A percentile compares a stretch with the other conserved stretches of the same genome.
Evolutionary conservation across 148 eudicot genomes (phyloP).

Genomic region (Dysphania ambrosioides): DNA sequence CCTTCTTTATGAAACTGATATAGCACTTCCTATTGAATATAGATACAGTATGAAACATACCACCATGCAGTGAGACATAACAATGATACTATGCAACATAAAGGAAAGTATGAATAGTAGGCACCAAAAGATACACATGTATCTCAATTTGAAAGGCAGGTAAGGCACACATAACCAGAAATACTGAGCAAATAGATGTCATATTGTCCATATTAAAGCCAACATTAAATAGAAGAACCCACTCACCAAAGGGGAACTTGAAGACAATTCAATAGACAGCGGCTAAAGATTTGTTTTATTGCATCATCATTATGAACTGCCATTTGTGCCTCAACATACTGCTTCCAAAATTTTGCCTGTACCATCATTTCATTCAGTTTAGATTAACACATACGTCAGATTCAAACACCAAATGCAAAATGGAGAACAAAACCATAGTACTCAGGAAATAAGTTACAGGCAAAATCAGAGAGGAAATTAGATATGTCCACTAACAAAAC

Average conservation of each 20-base stretch:
- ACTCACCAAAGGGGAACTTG: conserved; percentile 89
- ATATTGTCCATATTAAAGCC: neutral
- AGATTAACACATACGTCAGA: neutral
- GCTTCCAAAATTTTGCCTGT: conserved; percentile 98
- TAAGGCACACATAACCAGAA: neutral
- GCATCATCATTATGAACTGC: conserved; percentile 89
- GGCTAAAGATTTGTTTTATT: conserved; percentile 83
- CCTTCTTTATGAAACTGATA: conserved; percentile 83
- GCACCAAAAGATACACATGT: neutral
- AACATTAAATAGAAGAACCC: conserved; percentile 14
- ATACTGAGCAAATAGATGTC: neutral
- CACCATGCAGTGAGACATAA: neutral
- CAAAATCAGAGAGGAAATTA: neutral
- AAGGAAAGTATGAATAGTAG: conserved; percentile 1
- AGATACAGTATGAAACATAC: conserved; percentile 21
- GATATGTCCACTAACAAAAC: neutral
- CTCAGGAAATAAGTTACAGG: neutral
- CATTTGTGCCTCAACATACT: conserved; percentile 97
- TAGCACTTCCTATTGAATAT: conserved; percentile 95
- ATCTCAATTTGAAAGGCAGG: neutral
- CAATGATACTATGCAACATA: neutral
- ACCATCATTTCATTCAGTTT: neutral
- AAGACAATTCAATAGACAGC: conserved; percentile 82
- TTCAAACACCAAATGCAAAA: neutral
- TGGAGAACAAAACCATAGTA: neutral